Evolutionary conservation across 768 basidiomycete genomes (phyloP), one percentile per base, ranked within the genome.

Genomic region (Leucosporidium creatinivorum): DNA sequence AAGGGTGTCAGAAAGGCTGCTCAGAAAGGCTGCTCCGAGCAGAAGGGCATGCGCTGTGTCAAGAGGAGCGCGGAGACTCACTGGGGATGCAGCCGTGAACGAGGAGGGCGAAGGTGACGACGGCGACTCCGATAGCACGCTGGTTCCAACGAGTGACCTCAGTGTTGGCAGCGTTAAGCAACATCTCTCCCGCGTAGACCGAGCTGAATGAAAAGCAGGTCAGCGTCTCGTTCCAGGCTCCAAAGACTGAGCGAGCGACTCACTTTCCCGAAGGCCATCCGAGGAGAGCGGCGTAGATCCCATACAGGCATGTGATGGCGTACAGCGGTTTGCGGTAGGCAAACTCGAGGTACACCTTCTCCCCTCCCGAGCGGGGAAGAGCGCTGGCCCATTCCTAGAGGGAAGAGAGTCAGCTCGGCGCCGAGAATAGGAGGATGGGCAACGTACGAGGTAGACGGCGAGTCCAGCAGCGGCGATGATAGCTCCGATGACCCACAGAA

Each of bases 101-200:
- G 25, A 75, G 25, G 23, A 75, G 66, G 5, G 73, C 75, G 18
- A 71, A 72, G 7, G 72, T 69, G 63, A 75, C 63, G 31, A 69
- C 66, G 9, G 64, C 75, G 61, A 75, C 66, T 47, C 75, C 75
- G 54, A 75, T 72, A 1, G 63, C 75, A 26, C 75, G 55, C 33
- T 73, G 68, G 49, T 70, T 71, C 75, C 75, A 75, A 28, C 69
- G 63, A 17, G 30, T 54, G 48, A 69, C 72, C 50, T 73, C 72
- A 19, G 48, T 56, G 23, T 61, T 36, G 7, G 70, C 73, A 18
- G 75, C 73, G 62, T 61, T 60, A 47, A 60, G 58, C 12, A 60
- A 21, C 58, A 60, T 60, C 26, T 60, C 58, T 1, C 58, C 58
- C 5, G 47, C 17, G 58, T 60, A 60, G 15, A 48, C 44, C 1